A percentile compares a stretch with the other conserved stretches of the same genome.
These are phyloP conservation scores for Diplogelasinospora grovesii DNA, from an alignment of 495 filamentous ascomycete genomes.

Conservation along the genomic window DNA sequence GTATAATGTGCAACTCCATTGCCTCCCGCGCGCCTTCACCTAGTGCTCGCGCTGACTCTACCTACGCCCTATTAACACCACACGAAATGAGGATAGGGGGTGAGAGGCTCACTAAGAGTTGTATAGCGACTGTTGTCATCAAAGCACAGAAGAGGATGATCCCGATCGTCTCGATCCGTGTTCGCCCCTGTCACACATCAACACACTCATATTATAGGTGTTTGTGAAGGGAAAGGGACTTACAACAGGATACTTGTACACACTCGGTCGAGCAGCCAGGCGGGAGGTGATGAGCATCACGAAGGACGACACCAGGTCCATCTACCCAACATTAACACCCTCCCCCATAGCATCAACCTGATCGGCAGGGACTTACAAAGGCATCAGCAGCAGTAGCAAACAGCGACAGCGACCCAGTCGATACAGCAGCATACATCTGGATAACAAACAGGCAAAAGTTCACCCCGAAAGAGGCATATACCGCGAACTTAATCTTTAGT, in stretches of 20 bases:
- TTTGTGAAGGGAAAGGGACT: constrained; percentile 7
- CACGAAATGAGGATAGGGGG: background rate
- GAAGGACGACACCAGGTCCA: constrained; percentile 53
- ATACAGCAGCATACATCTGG: constrained; percentile 51
- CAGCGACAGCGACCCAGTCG: constrained; percentile 48
- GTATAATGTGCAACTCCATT: constrained; percentile 40
- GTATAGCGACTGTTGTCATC: constrained; percentile 51
- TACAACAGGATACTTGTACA: constrained; percentile 52
- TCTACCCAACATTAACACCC: too few relatives aligned
- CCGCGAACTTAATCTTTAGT: constrained; percentile 50
- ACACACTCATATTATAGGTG: constrained; percentile 1
- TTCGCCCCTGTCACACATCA: constrained; percentile 38
- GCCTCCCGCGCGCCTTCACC: constrained; percentile 32
- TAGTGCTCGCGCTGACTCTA: constrained; percentile 43
- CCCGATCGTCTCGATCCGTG: constrained; percentile 48
- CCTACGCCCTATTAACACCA: constrained; percentile 16
- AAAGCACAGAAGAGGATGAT: constrained; percentile 54
- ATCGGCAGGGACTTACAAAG: constrained; percentile 46
- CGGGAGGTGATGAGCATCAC: constrained; percentile 49
- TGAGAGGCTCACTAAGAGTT: constrained; percentile 38
- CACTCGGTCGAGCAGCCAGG: constrained; percentile 44
- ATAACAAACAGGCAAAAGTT: constrained; percentile 52
- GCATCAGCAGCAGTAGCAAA: constrained; percentile 54
- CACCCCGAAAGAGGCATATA: constrained; percentile 46
- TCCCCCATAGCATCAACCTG: too few relatives aligned